phyloP scores from a whole-genome alignment of 2,329 filamentous ascomycete species.

The Beauveria pseudobassiana region DNA sequence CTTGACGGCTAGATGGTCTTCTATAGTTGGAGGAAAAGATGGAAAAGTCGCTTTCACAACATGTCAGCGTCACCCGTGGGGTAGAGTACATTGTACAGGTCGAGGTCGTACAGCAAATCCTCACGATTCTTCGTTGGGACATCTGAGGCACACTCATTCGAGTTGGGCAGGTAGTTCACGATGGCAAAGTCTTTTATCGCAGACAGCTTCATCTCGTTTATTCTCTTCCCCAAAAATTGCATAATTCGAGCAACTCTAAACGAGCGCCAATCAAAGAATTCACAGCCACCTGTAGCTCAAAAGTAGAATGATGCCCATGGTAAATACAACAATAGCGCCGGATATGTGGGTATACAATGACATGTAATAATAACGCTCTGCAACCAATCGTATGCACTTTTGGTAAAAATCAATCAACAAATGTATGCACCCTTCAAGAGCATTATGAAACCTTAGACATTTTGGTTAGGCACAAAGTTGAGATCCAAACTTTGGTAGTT shows the following conservation, averaged over 20 bases:
- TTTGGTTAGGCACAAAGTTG: constrained; percentile 16
- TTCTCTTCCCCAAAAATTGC: not conserved
- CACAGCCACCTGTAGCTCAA: not conserved
- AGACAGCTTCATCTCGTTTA: not conserved
- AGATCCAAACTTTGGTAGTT: constrained; percentile 27
- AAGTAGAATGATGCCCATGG: not conserved
- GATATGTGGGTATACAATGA: not conserved
- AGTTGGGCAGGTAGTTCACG: too few species aligned
- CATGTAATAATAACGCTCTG: not conserved
- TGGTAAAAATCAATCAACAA: not conserved
- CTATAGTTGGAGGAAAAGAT: not conserved
- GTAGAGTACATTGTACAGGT: not conserved
- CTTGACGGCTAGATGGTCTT: too few species aligned
- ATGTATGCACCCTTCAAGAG: not conserved
- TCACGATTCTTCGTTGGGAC: too few species aligned
- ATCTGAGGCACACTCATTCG: too few species aligned
- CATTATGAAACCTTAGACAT: not conserved
- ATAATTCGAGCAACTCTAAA: not conserved
- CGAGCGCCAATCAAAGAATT: not conserved
- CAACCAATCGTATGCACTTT: not conserved
- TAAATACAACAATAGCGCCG: not conserved
- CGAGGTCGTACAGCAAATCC: not conserved
- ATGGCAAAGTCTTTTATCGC: not conserved
- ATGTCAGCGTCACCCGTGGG: not conserved
- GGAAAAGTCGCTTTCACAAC: not conserved